Evolutionary conservation across 257 asterid genomes (phyloP).

Genomic region (Solanum chiquidenum): DNA sequence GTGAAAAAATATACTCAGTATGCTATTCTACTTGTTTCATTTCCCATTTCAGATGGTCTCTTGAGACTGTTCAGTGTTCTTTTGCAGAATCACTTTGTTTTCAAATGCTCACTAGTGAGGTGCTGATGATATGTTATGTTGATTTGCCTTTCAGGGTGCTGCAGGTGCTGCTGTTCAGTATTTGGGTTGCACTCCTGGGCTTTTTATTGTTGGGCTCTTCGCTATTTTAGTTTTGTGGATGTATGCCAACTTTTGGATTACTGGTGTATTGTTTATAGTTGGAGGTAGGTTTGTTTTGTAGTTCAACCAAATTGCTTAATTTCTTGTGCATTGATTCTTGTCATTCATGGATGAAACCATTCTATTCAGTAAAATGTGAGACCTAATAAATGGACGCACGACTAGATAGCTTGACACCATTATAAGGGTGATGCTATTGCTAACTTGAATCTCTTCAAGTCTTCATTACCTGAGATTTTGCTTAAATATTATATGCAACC

Average conservation of each 20-base stretch:
- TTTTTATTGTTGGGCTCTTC: constrained; percentile 89
- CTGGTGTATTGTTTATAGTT: constrained; percentile 81
- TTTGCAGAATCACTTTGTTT: neutral
- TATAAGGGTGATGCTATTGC: neutral
- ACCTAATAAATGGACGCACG: neutral
- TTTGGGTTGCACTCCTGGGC: constrained; percentile 95
- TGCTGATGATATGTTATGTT: neutral
- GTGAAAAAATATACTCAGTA: neutral
- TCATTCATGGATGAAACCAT: neutral
- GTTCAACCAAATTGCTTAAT: neutral
- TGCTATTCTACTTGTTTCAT: neutral
- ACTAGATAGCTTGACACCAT: neutral
- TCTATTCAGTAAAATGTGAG: neutral
- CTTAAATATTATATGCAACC: neutral
- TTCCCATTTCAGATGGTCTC: neutral
- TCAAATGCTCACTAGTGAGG: neutral
- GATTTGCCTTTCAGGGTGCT: constrained; percentile 54
- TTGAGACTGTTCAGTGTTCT: neutral
- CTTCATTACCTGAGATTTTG: neutral
- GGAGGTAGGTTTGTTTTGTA: constrained; percentile 58
- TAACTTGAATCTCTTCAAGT: neutral
- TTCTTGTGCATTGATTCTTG: neutral
- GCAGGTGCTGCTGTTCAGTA: constrained; percentile 93
- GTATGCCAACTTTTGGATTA: constrained; percentile 99
- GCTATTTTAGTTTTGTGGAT: constrained; percentile 88